Evolutionary conservation across 345 rosid species (phyloP), one percentile per base, ranked within the genome.

Genomic region (Lepidium africanum): DNA sequence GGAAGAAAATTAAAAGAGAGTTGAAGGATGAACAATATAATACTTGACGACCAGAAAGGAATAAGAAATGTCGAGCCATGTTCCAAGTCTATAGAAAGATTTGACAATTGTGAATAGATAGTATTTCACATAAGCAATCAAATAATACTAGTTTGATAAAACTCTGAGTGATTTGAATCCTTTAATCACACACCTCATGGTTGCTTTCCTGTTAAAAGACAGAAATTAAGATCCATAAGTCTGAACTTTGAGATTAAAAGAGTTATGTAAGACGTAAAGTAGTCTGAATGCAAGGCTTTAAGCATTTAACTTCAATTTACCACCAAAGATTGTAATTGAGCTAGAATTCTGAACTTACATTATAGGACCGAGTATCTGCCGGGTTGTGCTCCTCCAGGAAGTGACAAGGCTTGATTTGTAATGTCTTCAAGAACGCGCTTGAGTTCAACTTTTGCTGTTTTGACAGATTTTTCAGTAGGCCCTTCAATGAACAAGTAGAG

Each of bases 401-500:
- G 92, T 63, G 88, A 83, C 46, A 87, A 56, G 15, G 92, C 85
- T 67, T 88, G 95, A 77, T 81, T 85, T 5, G 99, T 83, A 66
- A 91, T 84, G 67, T 94, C 95, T 80, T 94, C 97, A 82, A 94
- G 74, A 67, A 82, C 97, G 12, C 91, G 95, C 78, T 87, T 91
- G 57, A 94, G 76, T 63, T 94, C 97, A 17, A 82, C 80, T 76
- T 86, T 94, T 59, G 99, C 96, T 68, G 85, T 80, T 85, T 89
- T 94, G 23, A 91, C 99, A 35, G 99, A 94, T 71, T 78, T 71
- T 73, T 91, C 96, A 1, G 85, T 82, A 41, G 99, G 99, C 45
- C 97, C 95, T 79, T 87, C 96, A 46, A 91, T 91, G 76, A 84
- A 94, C 81, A 94, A 75, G 83, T 84, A 94, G 32, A 94, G 92